phyloP scores from a whole-genome alignment of 202 grass and related monocot species.

The Saccharum hybrid region DNA sequence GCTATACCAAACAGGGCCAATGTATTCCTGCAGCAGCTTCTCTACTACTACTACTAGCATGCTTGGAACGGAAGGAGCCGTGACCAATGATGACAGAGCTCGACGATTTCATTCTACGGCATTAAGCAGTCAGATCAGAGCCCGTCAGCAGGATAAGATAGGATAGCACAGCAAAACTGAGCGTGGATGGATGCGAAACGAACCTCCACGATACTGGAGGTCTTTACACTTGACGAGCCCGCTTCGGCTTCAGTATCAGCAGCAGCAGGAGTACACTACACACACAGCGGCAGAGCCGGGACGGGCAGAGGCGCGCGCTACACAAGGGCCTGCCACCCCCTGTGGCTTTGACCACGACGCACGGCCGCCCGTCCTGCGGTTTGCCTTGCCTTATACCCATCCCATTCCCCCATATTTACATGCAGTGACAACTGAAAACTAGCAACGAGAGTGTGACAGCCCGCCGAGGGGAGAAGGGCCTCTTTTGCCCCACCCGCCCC shows the following conservation, averaged over 20 bases:
- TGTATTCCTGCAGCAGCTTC: not conserved
- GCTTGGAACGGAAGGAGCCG: too few species aligned
- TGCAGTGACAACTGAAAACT: constrained; percentile 36
- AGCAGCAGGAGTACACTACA: constrained; percentile 41
- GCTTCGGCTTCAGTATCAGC: not conserved
- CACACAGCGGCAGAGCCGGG: constrained; percentile 35
- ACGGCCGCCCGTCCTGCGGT: constrained; percentile 40
- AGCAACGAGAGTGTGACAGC: constrained; percentile 31
- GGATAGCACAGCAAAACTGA: not conserved
- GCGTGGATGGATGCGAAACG: not conserved
- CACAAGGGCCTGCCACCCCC: constrained; percentile 70
- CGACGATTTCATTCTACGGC: not conserved
- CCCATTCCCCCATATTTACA: constrained; percentile 67
- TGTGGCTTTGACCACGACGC: constrained; percentile 79
- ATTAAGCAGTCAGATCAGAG: not conserved
- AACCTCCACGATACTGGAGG: constrained; percentile 1
- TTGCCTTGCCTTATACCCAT: not conserved
- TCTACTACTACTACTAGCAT: not conserved
- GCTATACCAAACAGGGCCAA: too few species aligned
- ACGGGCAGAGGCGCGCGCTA: constrained; percentile 48
- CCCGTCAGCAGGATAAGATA: not conserved
- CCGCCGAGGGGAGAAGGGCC: not conserved
- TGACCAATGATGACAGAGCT: not conserved
- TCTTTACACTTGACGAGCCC: constrained; percentile 57
- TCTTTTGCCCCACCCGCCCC: too few species aligned